Percentiles rank a stretch among this genome's conserved stretches.
phyloP scores from a whole-genome alignment of 768 basidiomycete species.

The Xerocomus brunneocitrinus region DNA sequence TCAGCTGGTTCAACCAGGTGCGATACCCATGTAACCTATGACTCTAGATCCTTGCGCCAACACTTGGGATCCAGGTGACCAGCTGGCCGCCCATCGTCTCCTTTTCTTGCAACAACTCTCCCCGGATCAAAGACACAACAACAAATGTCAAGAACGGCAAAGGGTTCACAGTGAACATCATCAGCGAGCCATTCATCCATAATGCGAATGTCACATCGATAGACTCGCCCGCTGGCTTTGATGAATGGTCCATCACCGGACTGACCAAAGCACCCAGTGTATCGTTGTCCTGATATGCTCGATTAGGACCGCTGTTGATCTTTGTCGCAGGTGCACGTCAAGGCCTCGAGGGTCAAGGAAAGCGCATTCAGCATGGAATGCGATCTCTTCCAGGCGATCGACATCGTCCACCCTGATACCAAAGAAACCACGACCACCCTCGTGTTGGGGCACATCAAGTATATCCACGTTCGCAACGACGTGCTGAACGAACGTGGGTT shows the following conservation, averaged over 20 bases:
- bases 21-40: background rate
- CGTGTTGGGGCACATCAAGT: slow-evolving; percentile 38
- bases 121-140: slow-evolving; percentile 39
- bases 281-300: background rate
- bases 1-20: slow-evolving; percentile 30
- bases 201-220: slow-evolving; percentile 36
- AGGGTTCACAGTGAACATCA: slow-evolving; percentile 53
- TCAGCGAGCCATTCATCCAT: slow-evolving; percentile 46
- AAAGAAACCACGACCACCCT: slow-evolving; percentile 28
- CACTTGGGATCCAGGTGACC: slow-evolving; percentile 14
- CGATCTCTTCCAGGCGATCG: slow-evolving; percentile 31
- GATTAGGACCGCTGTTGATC: background rate
- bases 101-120: slow-evolving; percentile 24
- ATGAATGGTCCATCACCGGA: slow-evolving; percentile 41
- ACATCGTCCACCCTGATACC: slow-evolving; percentile 33
- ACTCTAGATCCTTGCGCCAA: background rate
- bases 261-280: slow-evolving; percentile 34
- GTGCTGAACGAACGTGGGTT: slow-evolving; percentile 34
- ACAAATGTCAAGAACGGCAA: slow-evolving; percentile 44
- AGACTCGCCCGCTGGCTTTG: slow-evolving; percentile 35
- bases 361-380: slow-evolving; percentile 49
- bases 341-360: slow-evolving; percentile 39
- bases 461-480: slow-evolving; percentile 42
- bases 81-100: slow-evolving; percentile 34
- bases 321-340: slow-evolving; percentile 31